A percentile compares a stretch with the other conserved stretches of the same genome.
Evolutionary conservation across 257 asterid species (phyloP).

Genomic region (Ehretia macrophylla): DNA sequence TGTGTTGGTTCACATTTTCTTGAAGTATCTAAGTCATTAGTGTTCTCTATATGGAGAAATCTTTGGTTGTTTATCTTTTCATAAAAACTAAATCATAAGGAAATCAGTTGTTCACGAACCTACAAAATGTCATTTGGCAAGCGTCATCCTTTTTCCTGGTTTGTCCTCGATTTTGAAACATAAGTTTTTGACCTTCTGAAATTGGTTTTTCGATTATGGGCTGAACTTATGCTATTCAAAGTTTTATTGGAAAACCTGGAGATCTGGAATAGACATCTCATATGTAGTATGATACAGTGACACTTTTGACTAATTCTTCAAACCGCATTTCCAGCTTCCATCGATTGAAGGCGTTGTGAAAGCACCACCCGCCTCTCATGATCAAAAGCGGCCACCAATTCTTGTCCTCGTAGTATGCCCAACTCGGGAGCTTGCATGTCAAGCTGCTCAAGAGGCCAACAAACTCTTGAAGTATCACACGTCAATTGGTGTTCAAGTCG

Average conservation of each 20-base stretch:
- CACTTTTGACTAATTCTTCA: background rate
- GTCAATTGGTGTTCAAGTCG: conserved; percentile 94
- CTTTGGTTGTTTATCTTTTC: background rate
- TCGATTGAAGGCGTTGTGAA: conserved; percentile 76
- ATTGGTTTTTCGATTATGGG: no score
- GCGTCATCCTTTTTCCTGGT: background rate
- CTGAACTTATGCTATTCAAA: no score
- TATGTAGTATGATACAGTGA: no score
- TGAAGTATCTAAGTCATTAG: no score
- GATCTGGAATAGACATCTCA: no score
- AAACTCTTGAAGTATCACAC: conserved; percentile 82
- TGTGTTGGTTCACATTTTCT: no score
- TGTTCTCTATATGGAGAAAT: background rate
- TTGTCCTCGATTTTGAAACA: background rate
- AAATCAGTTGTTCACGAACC: background rate
- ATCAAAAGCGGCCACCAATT: conserved; percentile 68
- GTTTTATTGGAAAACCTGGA: no score
- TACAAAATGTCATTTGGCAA: background rate
- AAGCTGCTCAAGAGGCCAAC: conserved; percentile 93
- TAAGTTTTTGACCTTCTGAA: no score
- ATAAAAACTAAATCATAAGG: background rate
- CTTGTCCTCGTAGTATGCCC: conserved; percentile 89
- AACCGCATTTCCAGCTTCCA: conserved; percentile 74
- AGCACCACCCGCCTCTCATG: conserved; percentile 46
- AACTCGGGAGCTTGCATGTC: conserved; percentile 92